Conservation (phyloP, 1,139 yeast species). For the Hemisphaericaspora subhashii region DNA sequence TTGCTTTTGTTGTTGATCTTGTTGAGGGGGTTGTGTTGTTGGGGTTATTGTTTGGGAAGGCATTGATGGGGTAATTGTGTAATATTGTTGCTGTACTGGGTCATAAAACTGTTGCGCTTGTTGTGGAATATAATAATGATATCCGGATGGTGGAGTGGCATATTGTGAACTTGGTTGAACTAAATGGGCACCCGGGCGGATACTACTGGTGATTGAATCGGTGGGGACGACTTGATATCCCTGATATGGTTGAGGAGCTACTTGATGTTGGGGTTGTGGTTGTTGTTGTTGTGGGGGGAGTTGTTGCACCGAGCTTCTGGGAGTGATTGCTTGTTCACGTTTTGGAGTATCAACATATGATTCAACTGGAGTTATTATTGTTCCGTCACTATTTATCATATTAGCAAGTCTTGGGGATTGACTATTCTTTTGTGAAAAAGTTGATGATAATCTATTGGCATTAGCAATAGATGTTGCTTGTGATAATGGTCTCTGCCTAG, state of each 20-base stretch:
- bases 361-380: slow-evolving; percentile 46
- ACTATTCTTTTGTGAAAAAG: slow-evolving; percentile 34
- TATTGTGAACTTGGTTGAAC: slow-evolving; percentile 9
- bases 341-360: slow-evolving; percentile 20
- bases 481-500: slow-evolving; percentile 22
- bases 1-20: slow-evolving; percentile 14
- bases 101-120: slow-evolving; percentile 47
- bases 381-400: slow-evolving; percentile 51
- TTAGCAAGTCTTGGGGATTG: slow-evolving; percentile 41
- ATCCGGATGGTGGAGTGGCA: slow-evolving; percentile 18
- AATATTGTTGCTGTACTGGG: slow-evolving; percentile 48
- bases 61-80: slow-evolving; percentile 37
- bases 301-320: slow-evolving; percentile 1
- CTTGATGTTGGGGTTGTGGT: slow-evolving; percentile 14
- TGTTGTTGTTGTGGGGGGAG: slow-evolving; percentile 7
- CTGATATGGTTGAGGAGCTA: slow-evolving; percentile 2
- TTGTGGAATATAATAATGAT: slow-evolving; percentile 22
- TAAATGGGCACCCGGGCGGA: slow-evolving; percentile 3
- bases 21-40: slow-evolving; percentile 11
- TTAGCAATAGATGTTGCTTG: slow-evolving; percentile 27
- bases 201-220: background rate
- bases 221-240: slow-evolving; percentile 4
- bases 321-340: slow-evolving; percentile 3
- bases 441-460: slow-evolving; percentile 35
- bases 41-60: slow-evolving; percentile 4